These are phyloP conservation scores for Candida sp. DNA, from an alignment of 1,139 yeast genomes.

Conservation along the genomic window DNA sequence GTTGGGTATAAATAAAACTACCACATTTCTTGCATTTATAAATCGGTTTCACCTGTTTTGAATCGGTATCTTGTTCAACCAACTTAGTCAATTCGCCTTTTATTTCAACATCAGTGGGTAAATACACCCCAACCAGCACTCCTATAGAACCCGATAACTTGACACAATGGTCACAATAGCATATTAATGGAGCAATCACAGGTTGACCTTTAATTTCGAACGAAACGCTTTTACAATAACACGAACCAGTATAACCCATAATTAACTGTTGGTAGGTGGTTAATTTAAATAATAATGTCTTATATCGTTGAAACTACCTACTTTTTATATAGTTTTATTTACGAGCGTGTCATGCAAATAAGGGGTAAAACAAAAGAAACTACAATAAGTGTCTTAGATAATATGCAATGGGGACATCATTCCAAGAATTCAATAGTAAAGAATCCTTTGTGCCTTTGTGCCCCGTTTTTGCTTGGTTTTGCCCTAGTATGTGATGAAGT, in stretches of 20 bases:
- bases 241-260: not conserved
- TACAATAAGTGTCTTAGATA: too few species aligned
- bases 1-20: conserved; percentile 1
- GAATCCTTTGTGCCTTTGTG: too few species aligned
- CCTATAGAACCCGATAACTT: not conserved
- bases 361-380: too few species aligned
- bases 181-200: not conserved
- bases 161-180: conserved; percentile 1
- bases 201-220: not conserved
- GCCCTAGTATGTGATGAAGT: too few species aligned
- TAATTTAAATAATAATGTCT: too few species aligned
- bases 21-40: not conserved
- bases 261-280: too few species aligned
- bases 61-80: not conserved
- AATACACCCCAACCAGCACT: not conserved
- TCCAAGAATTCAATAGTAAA: too few species aligned
- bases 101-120: not conserved
- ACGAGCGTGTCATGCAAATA: too few species aligned
- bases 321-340: too few species aligned
- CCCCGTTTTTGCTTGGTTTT: too few species aligned
- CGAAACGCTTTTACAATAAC: not conserved
- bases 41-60: not conserved
- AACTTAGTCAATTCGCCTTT: not conserved
- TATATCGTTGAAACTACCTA: too few species aligned
- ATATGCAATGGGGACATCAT: too few species aligned